Percentiles rank a stretch among this genome's conserved stretches.
These are phyloP conservation scores for Corylus heterophylla DNA, from an alignment of 306 rosid species.

Conservation along the genomic window DNA sequence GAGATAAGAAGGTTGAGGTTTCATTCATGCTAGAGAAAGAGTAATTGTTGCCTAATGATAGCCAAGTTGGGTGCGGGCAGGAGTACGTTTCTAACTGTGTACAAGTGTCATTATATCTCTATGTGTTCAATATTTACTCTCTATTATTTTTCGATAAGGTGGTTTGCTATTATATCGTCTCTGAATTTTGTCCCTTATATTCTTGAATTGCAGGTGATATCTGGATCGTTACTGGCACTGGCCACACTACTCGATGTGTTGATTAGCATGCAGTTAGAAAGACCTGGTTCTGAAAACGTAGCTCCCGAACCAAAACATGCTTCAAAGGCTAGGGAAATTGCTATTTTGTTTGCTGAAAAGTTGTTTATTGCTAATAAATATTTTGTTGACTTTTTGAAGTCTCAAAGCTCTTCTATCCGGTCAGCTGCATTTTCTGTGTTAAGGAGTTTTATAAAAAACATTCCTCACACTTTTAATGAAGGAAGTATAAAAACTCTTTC, in stretches of 20 bases:
- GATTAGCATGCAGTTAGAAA: slow-evolving; percentile 50
- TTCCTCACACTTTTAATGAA: slow-evolving; percentile 72
- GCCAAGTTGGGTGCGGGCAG: background rate
- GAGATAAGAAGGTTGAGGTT: background rate
- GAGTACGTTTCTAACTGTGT: background rate
- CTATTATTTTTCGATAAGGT: background rate
- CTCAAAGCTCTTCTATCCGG: slow-evolving; percentile 70
- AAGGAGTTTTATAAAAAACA: slow-evolving; percentile 71
- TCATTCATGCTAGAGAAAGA: background rate
- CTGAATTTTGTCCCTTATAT: slow-evolving; percentile 27
- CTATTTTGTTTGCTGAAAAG: slow-evolving; percentile 79
- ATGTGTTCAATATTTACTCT: background rate
- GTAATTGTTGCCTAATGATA: background rate
- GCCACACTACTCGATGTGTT: slow-evolving; percentile 91
- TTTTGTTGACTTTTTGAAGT: slow-evolving; percentile 69
- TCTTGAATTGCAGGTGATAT: slow-evolving; percentile 67
- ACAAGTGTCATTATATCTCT: background rate
- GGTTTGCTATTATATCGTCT: slow-evolving; percentile 17
- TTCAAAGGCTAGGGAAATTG: slow-evolving; percentile 68
- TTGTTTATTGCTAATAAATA: slow-evolving; percentile 66
- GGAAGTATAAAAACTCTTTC: slow-evolving; percentile 71
- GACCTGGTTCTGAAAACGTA: slow-evolving; percentile 53
- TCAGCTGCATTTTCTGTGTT: slow-evolving; percentile 77
- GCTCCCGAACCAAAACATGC: slow-evolving; percentile 70
- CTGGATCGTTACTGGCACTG: slow-evolving; percentile 82